phyloP scores from a whole-genome alignment of 2,329 filamentous ascomycete species.

The Xylaria sp. region DNA sequence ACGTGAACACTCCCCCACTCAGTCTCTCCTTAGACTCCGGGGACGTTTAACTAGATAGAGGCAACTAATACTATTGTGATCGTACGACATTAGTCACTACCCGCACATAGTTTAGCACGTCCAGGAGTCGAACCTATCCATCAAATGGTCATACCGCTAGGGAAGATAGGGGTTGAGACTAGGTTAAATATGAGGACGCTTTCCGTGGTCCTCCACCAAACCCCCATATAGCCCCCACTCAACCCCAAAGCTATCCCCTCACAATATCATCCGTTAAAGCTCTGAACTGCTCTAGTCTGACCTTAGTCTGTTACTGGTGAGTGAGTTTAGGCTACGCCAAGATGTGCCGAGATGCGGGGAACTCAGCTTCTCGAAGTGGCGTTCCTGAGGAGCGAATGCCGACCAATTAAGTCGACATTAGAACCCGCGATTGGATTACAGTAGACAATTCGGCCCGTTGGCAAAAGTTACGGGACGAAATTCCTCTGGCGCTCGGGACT shows the following conservation, averaged over 20 bases:
- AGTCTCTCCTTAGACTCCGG: background rate
- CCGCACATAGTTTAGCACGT: background rate
- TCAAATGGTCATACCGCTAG: background rate
- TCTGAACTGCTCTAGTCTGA: background rate
- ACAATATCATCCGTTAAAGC: conserved; percentile 19
- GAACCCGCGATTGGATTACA: conserved; percentile 8
- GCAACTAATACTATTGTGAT: background rate
- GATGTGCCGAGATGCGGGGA: conserved; percentile 32
- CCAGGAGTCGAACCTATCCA: background rate
- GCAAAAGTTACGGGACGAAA: background rate
- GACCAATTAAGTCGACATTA: conserved; percentile 3
- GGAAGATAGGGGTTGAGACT: background rate
- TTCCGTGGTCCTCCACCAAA: background rate
- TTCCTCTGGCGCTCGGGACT: background rate
- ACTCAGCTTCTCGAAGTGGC: background rate
- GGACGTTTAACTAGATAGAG: background rate
- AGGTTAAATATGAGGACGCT: too few relatives aligned
- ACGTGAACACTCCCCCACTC: background rate
- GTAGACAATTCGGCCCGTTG: conserved; percentile 31
- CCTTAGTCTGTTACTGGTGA: background rate
- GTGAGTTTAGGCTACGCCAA: conserved; percentile 13
- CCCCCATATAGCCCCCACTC: conserved; percentile 7
- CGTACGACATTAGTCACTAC: background rate
- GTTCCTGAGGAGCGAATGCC: conserved; percentile 25
- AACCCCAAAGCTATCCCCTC: conserved; percentile 30